A percentile compares a stretch with the other conserved stretches of the same genome.
phyloP scores from a whole-genome alignment of 768 basidiomycete species.

The Hygrophorus pudorinus region DNA sequence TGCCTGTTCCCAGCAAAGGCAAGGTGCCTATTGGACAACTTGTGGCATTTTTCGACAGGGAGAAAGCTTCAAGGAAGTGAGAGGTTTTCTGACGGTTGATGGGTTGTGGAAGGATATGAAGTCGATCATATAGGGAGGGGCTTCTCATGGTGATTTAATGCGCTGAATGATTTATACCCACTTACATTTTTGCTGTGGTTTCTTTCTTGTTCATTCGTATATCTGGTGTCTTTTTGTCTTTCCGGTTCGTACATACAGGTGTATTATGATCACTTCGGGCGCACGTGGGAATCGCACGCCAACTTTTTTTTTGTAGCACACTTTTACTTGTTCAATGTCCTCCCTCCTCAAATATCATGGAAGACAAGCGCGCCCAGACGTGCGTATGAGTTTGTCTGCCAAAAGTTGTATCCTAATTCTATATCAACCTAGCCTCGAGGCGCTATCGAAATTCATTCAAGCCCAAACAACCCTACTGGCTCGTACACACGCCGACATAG shows the following conservation, averaged over 20 bases:
- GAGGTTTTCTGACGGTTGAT: too few species aligned
- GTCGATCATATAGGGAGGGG: too few species aligned
- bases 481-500: slow-evolving; percentile 55
- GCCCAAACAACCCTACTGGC: slow-evolving; percentile 50
- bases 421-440: slow-evolving; percentile 36
- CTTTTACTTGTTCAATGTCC: too few species aligned
- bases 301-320: too few species aligned
- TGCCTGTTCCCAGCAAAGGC: slow-evolving; percentile 34
- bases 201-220: background rate
- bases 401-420: background rate
- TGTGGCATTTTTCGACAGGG: slow-evolving; percentile 75
- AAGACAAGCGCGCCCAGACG: slow-evolving; percentile 29
- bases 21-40: slow-evolving; percentile 71
- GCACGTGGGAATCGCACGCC: too few species aligned
- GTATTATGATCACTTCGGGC: slow-evolving; percentile 3
- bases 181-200: background rate
- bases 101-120: too few species aligned
- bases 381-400: slow-evolving; percentile 15
- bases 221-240: background rate
- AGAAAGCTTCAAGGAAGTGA: slow-evolving; percentile 19
- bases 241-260: slow-evolving; percentile 1
- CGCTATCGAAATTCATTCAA: slow-evolving; percentile 57
- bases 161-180: background rate
- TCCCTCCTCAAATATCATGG: slow-evolving; percentile 17
- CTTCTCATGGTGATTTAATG: background rate